Evolutionary conservation across 805 yeast genomes (phyloP).

Genomic region (Teunomyces funiuensis): DNA sequence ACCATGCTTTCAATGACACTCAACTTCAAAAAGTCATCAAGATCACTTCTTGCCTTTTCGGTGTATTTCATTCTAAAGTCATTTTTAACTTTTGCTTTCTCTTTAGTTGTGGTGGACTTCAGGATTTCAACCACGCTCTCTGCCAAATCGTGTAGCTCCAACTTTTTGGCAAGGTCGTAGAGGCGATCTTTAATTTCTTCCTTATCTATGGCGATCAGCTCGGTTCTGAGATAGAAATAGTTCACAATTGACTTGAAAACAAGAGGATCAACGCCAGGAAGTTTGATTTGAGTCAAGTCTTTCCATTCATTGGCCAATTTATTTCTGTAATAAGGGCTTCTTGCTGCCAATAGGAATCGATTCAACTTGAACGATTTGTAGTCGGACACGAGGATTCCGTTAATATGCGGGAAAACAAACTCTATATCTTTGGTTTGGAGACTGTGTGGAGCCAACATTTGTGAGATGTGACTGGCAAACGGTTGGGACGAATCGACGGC

Average conservation of each 20-base stretch:
- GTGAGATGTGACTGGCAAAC: slow-evolving; percentile 67
- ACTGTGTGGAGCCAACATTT: slow-evolving; percentile 32
- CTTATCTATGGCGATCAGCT: slow-evolving; percentile 27
- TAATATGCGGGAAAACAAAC: slow-evolving; percentile 21
- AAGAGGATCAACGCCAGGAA: slow-evolving; percentile 18
- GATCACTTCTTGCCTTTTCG: slow-evolving; percentile 34
- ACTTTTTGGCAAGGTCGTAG: slow-evolving; percentile 28
- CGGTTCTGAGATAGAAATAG: slow-evolving; percentile 34
- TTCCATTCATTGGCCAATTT: slow-evolving; percentile 27
- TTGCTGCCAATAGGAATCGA: slow-evolving; percentile 35
- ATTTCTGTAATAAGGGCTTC: slow-evolving; percentile 25
- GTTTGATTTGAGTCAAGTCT: slow-evolving; percentile 13
- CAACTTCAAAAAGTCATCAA: slow-evolving; percentile 27
- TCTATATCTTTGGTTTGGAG: slow-evolving; percentile 33
- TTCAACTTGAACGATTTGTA: slow-evolving; percentile 20
- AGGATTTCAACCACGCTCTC: slow-evolving; percentile 31
- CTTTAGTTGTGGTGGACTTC: slow-evolving; percentile 19
- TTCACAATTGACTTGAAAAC: slow-evolving; percentile 26
- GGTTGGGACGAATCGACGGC: slow-evolving; percentile 69
- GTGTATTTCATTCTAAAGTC: slow-evolving; percentile 30
- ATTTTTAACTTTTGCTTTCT: slow-evolving; percentile 30
- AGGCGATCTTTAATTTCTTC: slow-evolving; percentile 18
- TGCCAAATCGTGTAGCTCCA: slow-evolving; percentile 36
- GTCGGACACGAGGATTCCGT: slow-evolving; percentile 14
- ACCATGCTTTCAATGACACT: slow-evolving; percentile 22